phyloP scores from a whole-genome alignment of 495 filamentous ascomycete species.

The Xylaria sp. region DNA sequence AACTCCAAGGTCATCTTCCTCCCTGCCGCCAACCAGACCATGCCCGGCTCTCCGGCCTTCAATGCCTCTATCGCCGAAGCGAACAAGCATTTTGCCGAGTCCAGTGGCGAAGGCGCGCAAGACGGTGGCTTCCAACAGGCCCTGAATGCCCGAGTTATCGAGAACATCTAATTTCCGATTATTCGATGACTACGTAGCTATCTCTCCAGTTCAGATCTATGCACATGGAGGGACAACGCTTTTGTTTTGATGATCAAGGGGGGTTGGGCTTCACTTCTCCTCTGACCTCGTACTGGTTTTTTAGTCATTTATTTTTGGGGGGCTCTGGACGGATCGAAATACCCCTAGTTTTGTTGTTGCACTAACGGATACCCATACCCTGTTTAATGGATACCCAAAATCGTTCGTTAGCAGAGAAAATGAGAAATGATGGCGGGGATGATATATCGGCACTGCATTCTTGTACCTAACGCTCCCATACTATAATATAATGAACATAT shows the following conservation, averaged over 20 bases:
- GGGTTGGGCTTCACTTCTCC: not conserved
- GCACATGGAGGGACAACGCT: not conserved
- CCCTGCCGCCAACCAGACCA: constrained; percentile 69
- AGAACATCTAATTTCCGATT: constrained; percentile 72
- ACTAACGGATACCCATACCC: constrained; percentile 28
- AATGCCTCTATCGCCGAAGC: constrained; percentile 38
- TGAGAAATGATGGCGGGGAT: constrained; percentile 13
- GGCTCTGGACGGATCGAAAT: constrained; percentile 22
- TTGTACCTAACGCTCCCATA: not conserved
- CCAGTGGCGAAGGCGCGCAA: constrained; percentile 36
- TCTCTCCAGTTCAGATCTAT: not conserved
- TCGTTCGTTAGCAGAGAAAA: constrained; percentile 19
- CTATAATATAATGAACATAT: constrained; percentile 17
- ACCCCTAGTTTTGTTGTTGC: constrained; percentile 21
- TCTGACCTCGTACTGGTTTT: not conserved
- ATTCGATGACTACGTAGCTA: not conserved
- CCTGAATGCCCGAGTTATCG: constrained; percentile 83
- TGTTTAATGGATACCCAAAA: constrained; percentile 26
- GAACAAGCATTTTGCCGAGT: constrained; percentile 36
- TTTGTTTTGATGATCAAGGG: not conserved
- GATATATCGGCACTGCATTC: not conserved
- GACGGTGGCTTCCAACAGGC: constrained; percentile 76
- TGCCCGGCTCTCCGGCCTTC: constrained; percentile 58
- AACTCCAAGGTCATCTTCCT: constrained; percentile 98
- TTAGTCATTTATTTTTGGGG: not conserved